A percentile compares a stretch with the other conserved stretches of the same genome.
phyloP scores from a whole-genome alignment of 805 yeast genomes.

The Saturnispora dispora region DNA sequence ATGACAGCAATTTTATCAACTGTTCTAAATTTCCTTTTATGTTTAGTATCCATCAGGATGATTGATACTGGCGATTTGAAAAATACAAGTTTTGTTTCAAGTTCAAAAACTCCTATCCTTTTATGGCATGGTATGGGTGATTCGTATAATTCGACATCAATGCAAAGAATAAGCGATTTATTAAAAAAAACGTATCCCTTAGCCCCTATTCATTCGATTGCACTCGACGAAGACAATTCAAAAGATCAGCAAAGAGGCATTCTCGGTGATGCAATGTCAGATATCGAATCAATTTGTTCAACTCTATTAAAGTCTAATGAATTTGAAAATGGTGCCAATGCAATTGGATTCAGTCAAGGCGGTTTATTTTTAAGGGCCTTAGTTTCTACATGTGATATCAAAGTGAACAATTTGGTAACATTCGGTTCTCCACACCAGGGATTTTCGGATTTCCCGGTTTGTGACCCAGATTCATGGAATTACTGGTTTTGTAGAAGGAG shows the following conservation, averaged over 20 bases:
- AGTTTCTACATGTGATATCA: conserved; percentile 46
- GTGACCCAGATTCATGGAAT: conserved; percentile 34
- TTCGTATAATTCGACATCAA: conserved; percentile 51
- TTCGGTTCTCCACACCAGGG: conserved; percentile 83
- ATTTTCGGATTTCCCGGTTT: conserved; percentile 56
- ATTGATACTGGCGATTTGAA: neutral
- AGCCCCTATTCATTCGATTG: conserved; percentile 43
- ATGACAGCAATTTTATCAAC: conserved; percentile 1
- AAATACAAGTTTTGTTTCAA: neutral
- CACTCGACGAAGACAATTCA: conserved; percentile 38
- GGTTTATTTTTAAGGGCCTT: conserved; percentile 69
- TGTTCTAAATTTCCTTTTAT: neutral
- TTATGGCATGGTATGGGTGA: conserved; percentile 87
- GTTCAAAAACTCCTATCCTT: conserved; percentile 34
- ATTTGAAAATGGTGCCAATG: conserved; percentile 46
- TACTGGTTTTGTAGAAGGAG: conserved; percentile 47
- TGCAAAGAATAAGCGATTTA: conserved; percentile 36
- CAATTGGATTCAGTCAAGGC: conserved; percentile 77
- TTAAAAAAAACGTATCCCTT: conserved; percentile 41
- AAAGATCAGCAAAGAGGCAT: conserved; percentile 48
- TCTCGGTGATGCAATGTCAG: conserved; percentile 49
- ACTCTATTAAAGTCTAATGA: conserved; percentile 34
- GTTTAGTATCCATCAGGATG: neutral
- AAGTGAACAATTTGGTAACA: conserved; percentile 48
- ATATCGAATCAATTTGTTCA: conserved; percentile 47